A percentile compares a stretch with the other conserved stretches of the same genome.
These are phyloP conservation scores for Aspergillus puulaauensis DNA, from an alignment of 2,329 filamentous ascomycete species.

Conservation along the genomic window DNA sequence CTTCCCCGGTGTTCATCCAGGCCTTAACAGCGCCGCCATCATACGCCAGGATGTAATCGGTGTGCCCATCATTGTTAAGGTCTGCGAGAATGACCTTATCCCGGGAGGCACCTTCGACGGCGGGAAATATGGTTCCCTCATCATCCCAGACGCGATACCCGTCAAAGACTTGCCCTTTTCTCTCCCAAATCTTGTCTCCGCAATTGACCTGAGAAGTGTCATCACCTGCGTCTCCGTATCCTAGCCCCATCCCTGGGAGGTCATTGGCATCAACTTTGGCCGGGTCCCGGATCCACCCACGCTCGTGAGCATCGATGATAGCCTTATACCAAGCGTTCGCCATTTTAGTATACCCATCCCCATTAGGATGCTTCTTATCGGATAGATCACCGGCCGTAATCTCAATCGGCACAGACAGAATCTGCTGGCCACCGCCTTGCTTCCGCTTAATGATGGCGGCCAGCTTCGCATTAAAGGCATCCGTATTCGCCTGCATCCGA, in stretches of 20 bases:
- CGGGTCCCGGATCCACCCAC: background rate
- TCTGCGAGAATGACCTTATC: background rate
- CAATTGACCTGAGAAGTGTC: background rate
- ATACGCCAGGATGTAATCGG: background rate
- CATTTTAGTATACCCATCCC: background rate
- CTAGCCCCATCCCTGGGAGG: background rate
- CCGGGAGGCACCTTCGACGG: background rate
- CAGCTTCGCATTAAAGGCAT: background rate
- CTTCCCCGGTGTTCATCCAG: background rate
- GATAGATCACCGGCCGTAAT: background rate
- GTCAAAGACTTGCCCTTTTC: background rate
- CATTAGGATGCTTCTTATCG: constrained; percentile 1
- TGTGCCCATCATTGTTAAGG: background rate
- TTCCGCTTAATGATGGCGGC: background rate
- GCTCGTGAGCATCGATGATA: background rate
- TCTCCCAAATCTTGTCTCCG: background rate
- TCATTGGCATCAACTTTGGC: background rate
- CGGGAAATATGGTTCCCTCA: background rate
- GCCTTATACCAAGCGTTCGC: background rate
- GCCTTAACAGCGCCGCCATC: background rate
- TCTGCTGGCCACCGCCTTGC: background rate
- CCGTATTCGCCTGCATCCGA: background rate
- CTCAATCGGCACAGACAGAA: background rate
- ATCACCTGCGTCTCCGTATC: background rate
- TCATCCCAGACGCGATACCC: background rate